Evolutionary conservation across 148 eudicot species (phyloP).

Genomic region (Nyssa sinensis): DNA sequence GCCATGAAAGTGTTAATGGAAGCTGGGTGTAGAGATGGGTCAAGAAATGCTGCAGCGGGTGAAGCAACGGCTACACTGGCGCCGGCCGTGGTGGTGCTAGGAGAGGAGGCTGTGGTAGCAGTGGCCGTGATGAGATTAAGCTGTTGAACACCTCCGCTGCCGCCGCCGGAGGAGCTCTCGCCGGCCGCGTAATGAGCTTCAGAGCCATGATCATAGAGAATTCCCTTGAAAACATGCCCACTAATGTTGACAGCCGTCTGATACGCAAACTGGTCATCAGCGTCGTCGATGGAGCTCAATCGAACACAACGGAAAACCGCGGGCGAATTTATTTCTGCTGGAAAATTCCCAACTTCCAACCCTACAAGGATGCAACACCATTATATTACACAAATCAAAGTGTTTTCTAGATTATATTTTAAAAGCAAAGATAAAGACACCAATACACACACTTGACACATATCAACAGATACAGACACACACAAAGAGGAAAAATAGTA

Average conservation of each 20-base stretch:
- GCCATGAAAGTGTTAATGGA: constrained; percentile 54
- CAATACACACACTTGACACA: too few species aligned
- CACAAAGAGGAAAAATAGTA: constrained; percentile 4
- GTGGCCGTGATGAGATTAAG: constrained; percentile 33
- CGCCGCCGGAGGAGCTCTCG: constrained; percentile 48
- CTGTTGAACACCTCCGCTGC: constrained; percentile 44
- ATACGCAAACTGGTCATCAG: constrained; percentile 71
- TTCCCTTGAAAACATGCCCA: constrained; percentile 81
- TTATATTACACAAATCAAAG: background rate
- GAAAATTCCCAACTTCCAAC: constrained; percentile 63
- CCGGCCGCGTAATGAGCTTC: constrained; percentile 36
- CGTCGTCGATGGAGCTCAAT: constrained; percentile 64
- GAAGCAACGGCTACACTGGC: constrained; percentile 14
- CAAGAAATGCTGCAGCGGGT: constrained; percentile 35
- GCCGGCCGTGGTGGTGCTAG: constrained; percentile 18
- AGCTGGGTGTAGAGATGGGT: constrained; percentile 51
- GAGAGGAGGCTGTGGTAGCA: constrained; percentile 19
- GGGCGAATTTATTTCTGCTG: constrained; percentile 52
- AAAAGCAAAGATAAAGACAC: background rate
- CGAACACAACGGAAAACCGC: constrained; percentile 68
- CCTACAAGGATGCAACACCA: constrained; percentile 26
- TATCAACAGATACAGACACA: constrained; percentile 1
- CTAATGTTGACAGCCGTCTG: constrained; percentile 81
- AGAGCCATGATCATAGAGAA: constrained; percentile 75
- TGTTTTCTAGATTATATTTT: too few species aligned